A percentile compares a stretch with the other conserved stretches of the same genome.
These are phyloP conservation scores for Aspergillus sp. DNA, from an alignment of 2,329 filamentous ascomycete genomes.

Conservation along the genomic window DNA sequence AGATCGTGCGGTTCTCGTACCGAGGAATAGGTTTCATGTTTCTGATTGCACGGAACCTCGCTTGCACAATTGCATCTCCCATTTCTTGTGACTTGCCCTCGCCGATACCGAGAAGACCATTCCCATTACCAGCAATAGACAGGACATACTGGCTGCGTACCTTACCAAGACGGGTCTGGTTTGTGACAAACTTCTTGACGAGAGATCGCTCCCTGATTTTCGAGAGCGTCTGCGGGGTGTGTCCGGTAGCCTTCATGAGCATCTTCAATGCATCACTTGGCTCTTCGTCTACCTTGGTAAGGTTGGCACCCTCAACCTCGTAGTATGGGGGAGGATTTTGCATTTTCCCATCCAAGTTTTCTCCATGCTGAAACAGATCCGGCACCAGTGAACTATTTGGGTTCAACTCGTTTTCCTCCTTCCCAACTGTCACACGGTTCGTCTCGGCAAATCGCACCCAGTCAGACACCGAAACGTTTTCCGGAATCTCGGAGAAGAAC, in stretches of 20 bases:
- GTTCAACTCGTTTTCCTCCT: constrained; percentile 50
- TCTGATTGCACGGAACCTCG: constrained; percentile 76
- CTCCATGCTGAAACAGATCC: constrained; percentile 49
- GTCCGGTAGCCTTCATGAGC: constrained; percentile 59
- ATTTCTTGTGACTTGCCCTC: constrained; percentile 83
- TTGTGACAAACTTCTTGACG: constrained; percentile 72
- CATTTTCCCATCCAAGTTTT: constrained; percentile 31
- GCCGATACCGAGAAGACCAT: constrained; percentile 83
- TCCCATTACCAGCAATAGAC: constrained; percentile 79
- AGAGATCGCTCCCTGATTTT: constrained; percentile 68
- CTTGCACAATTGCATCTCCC: constrained; percentile 67
- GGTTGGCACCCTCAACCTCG: constrained; percentile 27
- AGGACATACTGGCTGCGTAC: constrained; percentile 74
- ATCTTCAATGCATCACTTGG: constrained; percentile 46
- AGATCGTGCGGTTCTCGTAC: constrained; percentile 92
- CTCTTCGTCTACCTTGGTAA: constrained; percentile 26
- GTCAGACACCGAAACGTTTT: constrained; percentile 48
- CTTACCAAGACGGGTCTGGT: constrained; percentile 97
- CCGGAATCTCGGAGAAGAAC: constrained; percentile 49
- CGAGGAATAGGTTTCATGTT: constrained; percentile 91
- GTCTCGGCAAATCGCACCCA: constrained; percentile 47
- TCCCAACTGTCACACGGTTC: constrained; percentile 51
- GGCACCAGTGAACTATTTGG: constrained; percentile 52
- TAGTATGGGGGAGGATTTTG: constrained; percentile 26
- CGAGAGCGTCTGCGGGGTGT: constrained; percentile 48